Conservation (phyloP, 306 rosid species). For the Gastrolobium villosum region DNA sequence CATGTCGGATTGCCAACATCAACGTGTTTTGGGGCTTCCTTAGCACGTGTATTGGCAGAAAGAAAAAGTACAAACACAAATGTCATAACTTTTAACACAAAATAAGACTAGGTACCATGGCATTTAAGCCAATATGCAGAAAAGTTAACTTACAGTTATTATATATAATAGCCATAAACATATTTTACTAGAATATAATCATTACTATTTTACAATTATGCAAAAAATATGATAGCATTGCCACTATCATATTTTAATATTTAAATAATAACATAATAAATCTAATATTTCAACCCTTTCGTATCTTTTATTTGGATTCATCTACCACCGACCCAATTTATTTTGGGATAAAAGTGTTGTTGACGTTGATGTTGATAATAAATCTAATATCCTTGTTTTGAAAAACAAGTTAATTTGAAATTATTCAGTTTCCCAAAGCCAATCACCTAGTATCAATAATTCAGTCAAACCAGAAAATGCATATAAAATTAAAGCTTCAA, state of each 20-base stretch:
- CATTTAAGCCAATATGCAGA: neutral
- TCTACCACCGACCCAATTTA: no score
- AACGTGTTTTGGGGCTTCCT: conserved; percentile 3
- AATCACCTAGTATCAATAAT: neutral
- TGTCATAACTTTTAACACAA: conserved; percentile 4
- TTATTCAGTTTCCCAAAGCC: neutral
- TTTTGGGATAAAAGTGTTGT: no score
- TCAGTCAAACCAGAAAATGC: neutral
- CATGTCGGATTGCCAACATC: neutral
- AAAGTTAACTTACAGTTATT: neutral
- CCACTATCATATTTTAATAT: conserved; percentile 6
- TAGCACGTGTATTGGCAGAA: conserved; percentile 23
- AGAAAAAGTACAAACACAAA: neutral
- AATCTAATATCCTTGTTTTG: conserved; percentile 4
- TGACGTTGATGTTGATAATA: neutral
- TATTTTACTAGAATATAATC: neutral
- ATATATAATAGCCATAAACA: neutral
- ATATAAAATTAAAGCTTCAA: neutral
- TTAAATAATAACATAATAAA: conserved; percentile 14
- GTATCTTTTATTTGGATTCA: no score
- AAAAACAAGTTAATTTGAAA: conserved; percentile 22
- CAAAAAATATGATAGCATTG: neutral
- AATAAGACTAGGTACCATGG: neutral
- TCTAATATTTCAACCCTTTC: no score
- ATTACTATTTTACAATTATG: neutral